Evolutionary conservation across 495 filamentous ascomycete genomes (phyloP).

Genomic region (Physcia stellaris): DNA sequence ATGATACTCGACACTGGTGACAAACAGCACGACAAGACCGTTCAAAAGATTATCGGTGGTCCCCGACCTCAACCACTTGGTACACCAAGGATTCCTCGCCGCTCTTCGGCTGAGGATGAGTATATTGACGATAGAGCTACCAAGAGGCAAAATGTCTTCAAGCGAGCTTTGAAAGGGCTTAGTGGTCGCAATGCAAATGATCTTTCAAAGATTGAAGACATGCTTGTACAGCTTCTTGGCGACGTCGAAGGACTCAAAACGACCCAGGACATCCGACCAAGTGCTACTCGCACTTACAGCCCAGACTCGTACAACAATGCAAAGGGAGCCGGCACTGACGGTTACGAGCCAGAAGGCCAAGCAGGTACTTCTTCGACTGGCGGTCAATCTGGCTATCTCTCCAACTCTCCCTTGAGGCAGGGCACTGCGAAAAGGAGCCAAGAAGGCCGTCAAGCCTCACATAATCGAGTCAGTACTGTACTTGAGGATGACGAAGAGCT

Average conservation of each 20-base stretch:
- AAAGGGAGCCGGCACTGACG: constrained; percentile 26
- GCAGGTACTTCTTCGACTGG: constrained; percentile 63
- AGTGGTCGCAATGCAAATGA: constrained; percentile 78
- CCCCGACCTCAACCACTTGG: constrained; percentile 70
- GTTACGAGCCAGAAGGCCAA: constrained; percentile 73
- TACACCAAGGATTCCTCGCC: constrained; percentile 16
- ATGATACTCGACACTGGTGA: constrained; percentile 71
- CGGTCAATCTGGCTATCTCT: constrained; percentile 66
- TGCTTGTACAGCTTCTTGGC: constrained; percentile 80
- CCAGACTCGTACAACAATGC: constrained; percentile 23
- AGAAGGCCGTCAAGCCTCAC: constrained; percentile 49
- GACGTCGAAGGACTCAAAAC: constrained; percentile 84
- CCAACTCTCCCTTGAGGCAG: constrained; percentile 49
- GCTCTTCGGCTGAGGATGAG: constrained; percentile 44
- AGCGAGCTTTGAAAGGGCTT: constrained; percentile 78
- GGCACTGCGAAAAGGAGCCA: constrained; percentile 41
- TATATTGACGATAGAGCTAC: constrained; percentile 51
- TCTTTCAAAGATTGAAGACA: constrained; percentile 80
- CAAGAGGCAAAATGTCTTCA: constrained; percentile 83
- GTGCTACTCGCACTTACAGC: constrained; percentile 21
- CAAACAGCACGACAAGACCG: constrained; percentile 70
- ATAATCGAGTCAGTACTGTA: constrained; percentile 78
- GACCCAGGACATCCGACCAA: constrained; percentile 26
- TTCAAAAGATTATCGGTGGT: constrained; percentile 72
- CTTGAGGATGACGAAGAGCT: constrained; percentile 64